Conservation (phyloP, 2,329 filamentous ascomycete genomes). For the Talaromyces sp. region DNA sequence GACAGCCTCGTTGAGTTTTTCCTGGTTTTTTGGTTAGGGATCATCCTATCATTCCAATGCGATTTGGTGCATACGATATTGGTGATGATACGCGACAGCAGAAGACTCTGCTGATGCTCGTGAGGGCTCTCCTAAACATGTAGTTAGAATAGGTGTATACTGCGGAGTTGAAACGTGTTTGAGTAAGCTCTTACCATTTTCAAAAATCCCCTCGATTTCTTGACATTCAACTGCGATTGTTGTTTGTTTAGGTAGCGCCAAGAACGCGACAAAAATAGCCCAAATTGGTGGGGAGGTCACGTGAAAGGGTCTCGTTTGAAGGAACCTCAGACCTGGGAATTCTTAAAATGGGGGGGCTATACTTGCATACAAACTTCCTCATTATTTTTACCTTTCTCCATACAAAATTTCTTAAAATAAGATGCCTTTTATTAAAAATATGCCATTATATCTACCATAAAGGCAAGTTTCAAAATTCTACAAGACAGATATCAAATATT, state of each 20-base stretch:
- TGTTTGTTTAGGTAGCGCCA: slow-evolving; percentile 11
- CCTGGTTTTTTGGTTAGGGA: slow-evolving; percentile 48
- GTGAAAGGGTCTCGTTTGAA: neutral
- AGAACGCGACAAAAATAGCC: slow-evolving; percentile 4
- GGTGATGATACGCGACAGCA: slow-evolving; percentile 91
- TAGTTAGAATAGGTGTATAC: neutral
- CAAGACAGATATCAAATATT: no score
- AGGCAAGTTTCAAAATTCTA: no score
- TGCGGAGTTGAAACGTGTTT: neutral
- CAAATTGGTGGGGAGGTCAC: neutral
- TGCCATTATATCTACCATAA: no score
- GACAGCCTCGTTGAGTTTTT: slow-evolving; percentile 94
- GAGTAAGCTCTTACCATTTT: neutral
- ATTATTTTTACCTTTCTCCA: no score
- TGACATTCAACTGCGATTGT: neutral
- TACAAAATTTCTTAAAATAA: no score
- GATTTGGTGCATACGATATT: slow-evolving; percentile 67
- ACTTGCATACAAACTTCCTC: no score
- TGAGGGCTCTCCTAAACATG: slow-evolving; percentile 76
- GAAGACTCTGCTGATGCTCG: slow-evolving; percentile 91
- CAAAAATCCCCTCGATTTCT: neutral
- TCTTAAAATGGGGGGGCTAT: no score
- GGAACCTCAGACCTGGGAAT: no score
- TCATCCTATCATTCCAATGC: slow-evolving; percentile 6
- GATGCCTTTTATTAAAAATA: no score